These are phyloP conservation scores for Arctium lappa DNA, from an alignment of 129 eudicot genomes.

Conservation along the genomic window DNA sequence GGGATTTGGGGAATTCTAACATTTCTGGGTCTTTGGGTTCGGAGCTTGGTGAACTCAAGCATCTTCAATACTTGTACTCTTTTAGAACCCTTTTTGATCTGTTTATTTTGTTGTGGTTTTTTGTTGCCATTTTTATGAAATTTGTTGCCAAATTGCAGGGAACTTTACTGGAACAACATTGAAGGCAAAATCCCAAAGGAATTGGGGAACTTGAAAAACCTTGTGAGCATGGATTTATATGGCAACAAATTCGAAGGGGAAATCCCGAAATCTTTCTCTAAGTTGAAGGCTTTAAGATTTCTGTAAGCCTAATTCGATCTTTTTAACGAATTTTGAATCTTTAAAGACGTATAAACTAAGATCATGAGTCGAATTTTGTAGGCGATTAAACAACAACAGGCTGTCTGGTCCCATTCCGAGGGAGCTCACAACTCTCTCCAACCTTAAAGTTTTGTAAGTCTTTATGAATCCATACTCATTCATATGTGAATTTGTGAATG, in stretches of 20 bases:
- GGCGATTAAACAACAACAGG: constrained; percentile 78
- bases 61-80: constrained; percentile 69
- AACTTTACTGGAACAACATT: constrained; percentile 65
- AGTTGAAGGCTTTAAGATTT: constrained; percentile 66
- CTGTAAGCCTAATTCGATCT: constrained; percentile 46
- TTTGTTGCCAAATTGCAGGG: constrained; percentile 45
- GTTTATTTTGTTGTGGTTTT: background rate
- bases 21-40: constrained; percentile 75
- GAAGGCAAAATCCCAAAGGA: constrained; percentile 75
- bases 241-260: constrained; percentile 65
- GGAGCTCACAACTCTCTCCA: constrained; percentile 61
- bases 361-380: constrained; percentile 19
- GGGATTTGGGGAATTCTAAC: constrained; percentile 92
- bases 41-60: constrained; percentile 81
- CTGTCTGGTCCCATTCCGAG: constrained; percentile 85
- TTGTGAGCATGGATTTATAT: constrained; percentile 81
- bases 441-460: constrained; percentile 85
- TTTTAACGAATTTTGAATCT: background rate
- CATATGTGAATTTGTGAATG: background rate
- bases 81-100: constrained; percentile 15
- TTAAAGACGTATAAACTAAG: background rate
- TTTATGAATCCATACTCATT: background rate
- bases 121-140: background rate
- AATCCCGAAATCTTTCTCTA: constrained; percentile 72
- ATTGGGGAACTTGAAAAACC: constrained; percentile 70